Evolutionary conservation across 805 yeast species (phyloP).

Genomic region (Zygoascus flipseniorum): DNA sequence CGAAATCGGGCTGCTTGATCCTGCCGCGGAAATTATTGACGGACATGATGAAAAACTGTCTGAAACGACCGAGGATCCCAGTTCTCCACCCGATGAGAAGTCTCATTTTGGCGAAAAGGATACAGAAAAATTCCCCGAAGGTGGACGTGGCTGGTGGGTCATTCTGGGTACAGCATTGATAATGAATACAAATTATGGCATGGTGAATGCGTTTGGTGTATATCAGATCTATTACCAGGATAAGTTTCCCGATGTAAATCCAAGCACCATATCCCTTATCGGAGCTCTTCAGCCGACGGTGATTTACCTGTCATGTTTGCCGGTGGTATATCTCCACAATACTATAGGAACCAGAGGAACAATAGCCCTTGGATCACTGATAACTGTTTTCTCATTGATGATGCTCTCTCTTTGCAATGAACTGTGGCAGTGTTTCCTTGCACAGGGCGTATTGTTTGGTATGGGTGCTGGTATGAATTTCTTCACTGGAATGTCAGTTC

Average conservation of each 20-base stretch:
- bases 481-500: conserved; percentile 36
- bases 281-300: conserved; percentile 46
- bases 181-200: conserved; percentile 47
- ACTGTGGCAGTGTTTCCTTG: conserved; percentile 43
- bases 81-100: background rate
- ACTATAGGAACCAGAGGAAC: conserved; percentile 35
- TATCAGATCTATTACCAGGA: conserved; percentile 44
- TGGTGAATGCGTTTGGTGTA: conserved; percentile 51
- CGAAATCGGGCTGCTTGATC: background rate
- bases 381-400: conserved; percentile 38
- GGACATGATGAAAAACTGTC: background rate
- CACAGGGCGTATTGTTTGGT: conserved; percentile 46
- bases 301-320: conserved; percentile 30
- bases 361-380: conserved; percentile 35
- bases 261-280: conserved; percentile 42
- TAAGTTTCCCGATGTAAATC: conserved; percentile 35
- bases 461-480: conserved; percentile 38
- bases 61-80: background rate
- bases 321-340: conserved; percentile 36
- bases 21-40: background rate
- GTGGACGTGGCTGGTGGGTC: conserved; percentile 47
- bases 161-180: conserved; percentile 39
- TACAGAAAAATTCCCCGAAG: conserved; percentile 34
- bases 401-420: conserved; percentile 38
- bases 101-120: conserved; percentile 19